Evolutionary conservation across 106 monocot species (phyloP), one percentile per base, ranked within the genome.

Genomic region (Chionographis japonica): DNA sequence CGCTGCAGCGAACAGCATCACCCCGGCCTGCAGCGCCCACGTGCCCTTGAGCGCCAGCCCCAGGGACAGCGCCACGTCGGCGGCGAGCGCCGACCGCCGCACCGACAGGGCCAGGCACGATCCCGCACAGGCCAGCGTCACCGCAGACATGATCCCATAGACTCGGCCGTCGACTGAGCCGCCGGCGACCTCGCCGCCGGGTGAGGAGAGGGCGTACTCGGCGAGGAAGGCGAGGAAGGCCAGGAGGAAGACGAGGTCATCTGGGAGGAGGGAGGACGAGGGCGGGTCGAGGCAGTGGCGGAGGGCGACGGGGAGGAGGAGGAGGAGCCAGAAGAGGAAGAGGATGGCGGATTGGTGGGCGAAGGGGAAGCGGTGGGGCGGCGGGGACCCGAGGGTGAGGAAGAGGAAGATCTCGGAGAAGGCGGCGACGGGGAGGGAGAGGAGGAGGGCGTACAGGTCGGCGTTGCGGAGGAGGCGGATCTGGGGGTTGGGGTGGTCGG

Each of bases 1-100:
- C 19, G 59, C 39, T 16, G 43, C 13, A 4, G 17, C 66, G 42
- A 52, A 78, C 15, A 58, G 54, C 52, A 36, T 17, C 19, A 58
- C 4, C 37, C 57, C 78, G 12, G 37, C 66, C 65, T 78, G 78
- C 51, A 71, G 52, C 50, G 38, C 59, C 78, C 58, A 52, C 7
- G 39, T 52, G 4, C 65, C 78, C 65, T 65, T 66, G 49, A 66
- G 12, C 13, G 41, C 65, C 38, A 69, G 6, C 18, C 17, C 65
- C 65, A 36, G 14, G 6, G 56, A 68, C 3, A 67, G 63, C 36
- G 57, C 63, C 39, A 61, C 72, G 12, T 72, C 72, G 7, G 50
- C 38, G 3, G 63, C 37, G 20, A 72, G 46, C 16, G 63, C 50
- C 16, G 49, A 15, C 8, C 11, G 38, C 7, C 18, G 3, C 4